Conservation (phyloP, 1,284 basidiomycete genomes). For the Austroboletus niveus region DNA sequence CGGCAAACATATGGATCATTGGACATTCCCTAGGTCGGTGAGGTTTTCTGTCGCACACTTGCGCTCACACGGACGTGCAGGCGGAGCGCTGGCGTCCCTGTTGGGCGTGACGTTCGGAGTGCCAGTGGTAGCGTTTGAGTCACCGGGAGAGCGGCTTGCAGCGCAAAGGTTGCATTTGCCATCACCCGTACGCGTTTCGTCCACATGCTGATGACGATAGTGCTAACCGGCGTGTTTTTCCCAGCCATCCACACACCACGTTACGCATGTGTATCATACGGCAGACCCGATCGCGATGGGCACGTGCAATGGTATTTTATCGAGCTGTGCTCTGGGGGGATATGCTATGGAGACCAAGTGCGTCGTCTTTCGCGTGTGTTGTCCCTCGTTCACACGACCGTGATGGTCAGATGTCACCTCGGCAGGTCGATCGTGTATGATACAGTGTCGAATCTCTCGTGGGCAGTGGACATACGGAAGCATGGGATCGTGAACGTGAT, state of each 20-base stretch:
- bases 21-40: constrained; percentile 69
- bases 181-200: constrained; percentile 53
- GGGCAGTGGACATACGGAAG: constrained; percentile 78
- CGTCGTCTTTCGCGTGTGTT: constrained; percentile 16
- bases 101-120: constrained; percentile 91
- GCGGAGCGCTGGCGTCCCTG: constrained; percentile 84
- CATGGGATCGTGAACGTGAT: constrained; percentile 86
- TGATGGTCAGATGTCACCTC: constrained; percentile 81
- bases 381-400: constrained; percentile 1
- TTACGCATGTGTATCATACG: constrained; percentile 84
- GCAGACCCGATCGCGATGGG: constrained; percentile 88
- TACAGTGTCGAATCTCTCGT: constrained; percentile 81
- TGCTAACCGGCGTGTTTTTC: constrained; percentile 3
- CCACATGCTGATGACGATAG: not conserved
- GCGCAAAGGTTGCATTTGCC: constrained; percentile 88
- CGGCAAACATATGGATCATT: constrained; percentile 89
- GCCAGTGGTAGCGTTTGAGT: constrained; percentile 88
- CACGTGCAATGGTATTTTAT: constrained; percentile 74
- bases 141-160: constrained; percentile 89
- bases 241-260: constrained; percentile 69
- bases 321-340: constrained; percentile 69
- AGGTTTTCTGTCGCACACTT: constrained; percentile 1
- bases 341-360: constrained; percentile 78
- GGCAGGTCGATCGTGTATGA: constrained; percentile 88
- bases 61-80: constrained; percentile 31